Evolutionary conservation across 306 rosid genomes (phyloP), one percentile per base, ranked within the genome.

Genomic region (Prunus fruticosa): DNA sequence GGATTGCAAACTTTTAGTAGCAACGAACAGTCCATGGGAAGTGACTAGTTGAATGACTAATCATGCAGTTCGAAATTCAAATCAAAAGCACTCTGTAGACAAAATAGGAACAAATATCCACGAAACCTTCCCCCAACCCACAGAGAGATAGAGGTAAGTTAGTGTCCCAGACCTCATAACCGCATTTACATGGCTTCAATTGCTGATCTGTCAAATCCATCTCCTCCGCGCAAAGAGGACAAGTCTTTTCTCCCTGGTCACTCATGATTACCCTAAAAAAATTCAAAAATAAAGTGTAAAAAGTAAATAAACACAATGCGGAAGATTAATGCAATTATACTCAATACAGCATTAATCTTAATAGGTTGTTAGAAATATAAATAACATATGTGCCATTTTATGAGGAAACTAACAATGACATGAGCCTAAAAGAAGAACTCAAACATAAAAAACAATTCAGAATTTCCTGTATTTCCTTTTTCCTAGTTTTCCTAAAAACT

Each of bases 131-230:
- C 25, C 52, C 27, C 23, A 53, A n/a, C 30, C 19, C 38, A 28
- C 19, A 6, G 8, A 54, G 8, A 13, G 34, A 60, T 10, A 2
- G 66, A 58, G 61, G 23, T 14, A 47, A 6, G 46, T 23, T 4
- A 80, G 56, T 13, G 28, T 32, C 77, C 18, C 82, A 71, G 53
- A 95, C 98, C 93, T 92, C 93, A 41, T 95, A 95, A 71, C 99
- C 99, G 73, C 99, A 96, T 81, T 79, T 89, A 90, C 99, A 96
- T 19, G 99, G 98, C 75, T 96, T 96, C 93, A 96, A 75, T 61
- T 96, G 99, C 87, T 96, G 98, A 87, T 96, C 99, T 18, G 99
- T 96, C 86, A 91, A 89, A 89, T 92, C 99, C 99, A 96, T 96
- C 83, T 96, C 99, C 82, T 96, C 98, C 0, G 98, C 97, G 34